These are phyloP conservation scores for Pneumocystis murina DNA, from an alignment of 1,139 yeast genomes.

Conservation along the genomic window DNA sequence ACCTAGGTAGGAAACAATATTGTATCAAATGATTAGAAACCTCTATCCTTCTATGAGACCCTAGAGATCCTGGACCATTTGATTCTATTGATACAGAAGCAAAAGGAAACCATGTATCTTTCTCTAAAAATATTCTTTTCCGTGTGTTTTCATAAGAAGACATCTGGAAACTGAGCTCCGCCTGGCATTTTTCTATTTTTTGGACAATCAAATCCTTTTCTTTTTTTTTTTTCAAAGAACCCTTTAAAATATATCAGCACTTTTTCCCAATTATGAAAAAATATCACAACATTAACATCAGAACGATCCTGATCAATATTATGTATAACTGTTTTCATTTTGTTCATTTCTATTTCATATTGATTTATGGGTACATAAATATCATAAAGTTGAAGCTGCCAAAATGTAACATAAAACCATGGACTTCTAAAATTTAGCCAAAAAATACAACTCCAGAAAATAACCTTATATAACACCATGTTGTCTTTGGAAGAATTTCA, in stretches of 20 bases:
- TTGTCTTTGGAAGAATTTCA: neutral
- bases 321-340: neutral
- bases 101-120: conserved; percentile 22
- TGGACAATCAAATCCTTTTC: neutral
- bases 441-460: neutral
- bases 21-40: conserved; percentile 35
- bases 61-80: neutral
- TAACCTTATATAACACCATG: neutral
- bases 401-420: conserved; percentile 45
- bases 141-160: conserved; percentile 24
- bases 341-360: conserved; percentile 34
- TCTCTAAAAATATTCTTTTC: conserved; percentile 23
- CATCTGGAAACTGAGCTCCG: conserved; percentile 22
- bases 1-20: conserved; percentile 59
- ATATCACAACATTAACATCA: neutral
- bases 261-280: neutral
- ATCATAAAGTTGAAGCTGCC: conserved; percentile 67
- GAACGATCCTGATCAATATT: conserved; percentile 1
- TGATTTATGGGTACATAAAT: conserved; percentile 39
- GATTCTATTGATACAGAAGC: neutral
- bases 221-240: neutral
- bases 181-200: neutral
- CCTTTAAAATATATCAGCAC: neutral
- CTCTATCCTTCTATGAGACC: neutral
- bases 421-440: conserved; percentile 14